Evolutionary conservation across 805 yeast genomes (phyloP).

Genomic region (Pichia thaimueangensis): DNA sequence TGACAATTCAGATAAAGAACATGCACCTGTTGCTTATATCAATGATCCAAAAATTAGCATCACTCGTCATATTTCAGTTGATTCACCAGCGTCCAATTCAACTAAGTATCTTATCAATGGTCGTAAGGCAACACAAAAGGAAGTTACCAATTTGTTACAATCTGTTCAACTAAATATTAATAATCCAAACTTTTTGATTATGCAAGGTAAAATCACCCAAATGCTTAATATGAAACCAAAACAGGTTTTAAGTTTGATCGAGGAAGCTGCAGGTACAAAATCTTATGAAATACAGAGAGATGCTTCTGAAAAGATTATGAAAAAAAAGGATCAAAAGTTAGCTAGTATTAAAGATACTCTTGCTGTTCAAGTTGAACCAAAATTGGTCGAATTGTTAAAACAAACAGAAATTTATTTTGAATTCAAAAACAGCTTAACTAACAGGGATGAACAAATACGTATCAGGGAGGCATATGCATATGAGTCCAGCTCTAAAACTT

Average conservation of each 20-base stretch:
- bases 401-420: constrained; percentile 82
- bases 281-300: constrained; percentile 92
- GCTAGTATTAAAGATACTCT: constrained; percentile 67
- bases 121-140: constrained; percentile 91
- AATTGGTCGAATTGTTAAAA: constrained; percentile 67
- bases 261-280: constrained; percentile 97
- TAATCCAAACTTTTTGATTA: constrained; percentile 92
- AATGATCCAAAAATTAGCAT: constrained; percentile 74
- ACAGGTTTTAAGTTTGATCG: constrained; percentile 84
- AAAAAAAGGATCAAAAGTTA: constrained; percentile 81
- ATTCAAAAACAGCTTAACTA: constrained; percentile 52
- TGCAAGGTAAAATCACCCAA: constrained; percentile 98
- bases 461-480: constrained; percentile 11
- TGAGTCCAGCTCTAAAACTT: constrained; percentile 29
- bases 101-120: constrained; percentile 86
- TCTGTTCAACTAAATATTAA: constrained; percentile 93
- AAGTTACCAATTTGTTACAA: constrained; percentile 84
- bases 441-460: constrained; percentile 11
- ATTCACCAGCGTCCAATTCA: constrained; percentile 45
- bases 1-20: constrained; percentile 70
- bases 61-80: constrained; percentile 83
- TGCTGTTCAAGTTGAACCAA: constrained; percentile 88
- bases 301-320: constrained; percentile 86
- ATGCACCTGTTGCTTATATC: constrained; percentile 85
- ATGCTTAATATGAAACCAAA: constrained; percentile 93